Evolutionary conservation across 108 stramenopile genomes (phyloP).

Genomic region (Nitzschia sp.): DNA sequence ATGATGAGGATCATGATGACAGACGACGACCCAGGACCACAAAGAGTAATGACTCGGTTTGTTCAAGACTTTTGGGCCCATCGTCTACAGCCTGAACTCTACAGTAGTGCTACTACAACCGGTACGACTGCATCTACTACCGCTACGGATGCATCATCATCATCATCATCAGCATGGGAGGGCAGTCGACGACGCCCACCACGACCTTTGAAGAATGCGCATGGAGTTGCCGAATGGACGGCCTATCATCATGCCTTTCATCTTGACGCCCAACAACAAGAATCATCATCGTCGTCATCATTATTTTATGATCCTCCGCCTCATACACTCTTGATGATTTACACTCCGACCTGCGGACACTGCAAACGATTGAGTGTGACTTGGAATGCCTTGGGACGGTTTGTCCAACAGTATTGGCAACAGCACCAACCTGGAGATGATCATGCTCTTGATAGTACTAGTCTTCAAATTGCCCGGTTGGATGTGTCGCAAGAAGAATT

Average conservation of each 20-base stretch:
- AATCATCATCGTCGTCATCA: background rate
- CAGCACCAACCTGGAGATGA: no score
- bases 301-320: background rate
- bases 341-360: slow-evolving; percentile 72
- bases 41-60: background rate
- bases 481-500: slow-evolving; percentile 41
- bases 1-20: no score
- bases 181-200: background rate
- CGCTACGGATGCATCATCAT: no score
- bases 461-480: slow-evolving; percentile 50
- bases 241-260: background rate
- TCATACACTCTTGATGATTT: slow-evolving; percentile 58
- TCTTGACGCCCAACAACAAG: background rate
- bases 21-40: no score
- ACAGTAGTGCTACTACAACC: background rate
- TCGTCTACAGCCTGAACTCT: background rate
- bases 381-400: slow-evolving; percentile 59
- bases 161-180: no score
- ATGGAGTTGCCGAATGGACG: slow-evolving; percentile 12
- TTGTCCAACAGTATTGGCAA: no score
- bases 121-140: background rate
- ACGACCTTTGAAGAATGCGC: background rate
- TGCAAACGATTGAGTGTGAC: slow-evolving; percentile 73
- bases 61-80: background rate
- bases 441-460: slow-evolving; percentile 50